These are phyloP conservation scores for Boehmeria nivea DNA, from an alignment of 306 rosid genomes.

Conservation along the genomic window DNA sequence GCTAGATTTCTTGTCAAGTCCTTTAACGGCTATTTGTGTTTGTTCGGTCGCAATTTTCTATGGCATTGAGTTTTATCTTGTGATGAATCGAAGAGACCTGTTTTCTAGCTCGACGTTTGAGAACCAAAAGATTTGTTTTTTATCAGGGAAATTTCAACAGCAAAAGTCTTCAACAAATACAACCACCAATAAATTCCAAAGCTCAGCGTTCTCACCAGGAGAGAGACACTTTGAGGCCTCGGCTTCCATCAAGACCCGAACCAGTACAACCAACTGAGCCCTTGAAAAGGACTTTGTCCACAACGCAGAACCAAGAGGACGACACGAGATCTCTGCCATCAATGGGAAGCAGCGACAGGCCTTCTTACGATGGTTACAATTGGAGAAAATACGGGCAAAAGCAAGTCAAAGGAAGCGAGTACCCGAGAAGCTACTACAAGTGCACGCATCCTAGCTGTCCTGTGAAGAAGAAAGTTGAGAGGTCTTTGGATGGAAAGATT, in stretches of 20 bases:
- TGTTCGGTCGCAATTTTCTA: no score
- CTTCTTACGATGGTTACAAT: conserved; percentile 91
- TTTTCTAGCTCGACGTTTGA: no score
- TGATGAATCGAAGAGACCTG: no score
- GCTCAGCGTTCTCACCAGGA: conserved; percentile 40
- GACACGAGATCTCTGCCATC: conserved; percentile 46
- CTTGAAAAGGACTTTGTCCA: conserved; percentile 26
- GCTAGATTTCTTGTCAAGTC: neutral
- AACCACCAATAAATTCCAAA: conserved; percentile 29
- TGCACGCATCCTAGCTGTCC: conserved; percentile 92
- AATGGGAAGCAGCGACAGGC: conserved; percentile 44
- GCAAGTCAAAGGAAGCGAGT: conserved; percentile 97
- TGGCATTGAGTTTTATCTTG: neutral
- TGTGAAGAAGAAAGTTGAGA: conserved; percentile 92
- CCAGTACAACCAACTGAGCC: conserved; percentile 30
- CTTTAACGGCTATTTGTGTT: neutral
- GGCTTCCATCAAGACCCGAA: no score
- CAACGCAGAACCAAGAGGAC: conserved; percentile 39
- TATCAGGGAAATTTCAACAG: conserved; percentile 63
- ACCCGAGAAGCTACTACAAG: conserved; percentile 84
- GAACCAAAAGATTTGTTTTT: conserved; percentile 18
- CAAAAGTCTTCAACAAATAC: conserved; percentile 39
- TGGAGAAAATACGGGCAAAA: conserved; percentile 99
- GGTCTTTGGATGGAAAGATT: conserved; percentile 83
- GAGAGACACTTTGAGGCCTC: conserved; percentile 28